phyloP scores from a whole-genome alignment of 2,329 filamentous ascomycete species.

The Septoria petroselini region DNA sequence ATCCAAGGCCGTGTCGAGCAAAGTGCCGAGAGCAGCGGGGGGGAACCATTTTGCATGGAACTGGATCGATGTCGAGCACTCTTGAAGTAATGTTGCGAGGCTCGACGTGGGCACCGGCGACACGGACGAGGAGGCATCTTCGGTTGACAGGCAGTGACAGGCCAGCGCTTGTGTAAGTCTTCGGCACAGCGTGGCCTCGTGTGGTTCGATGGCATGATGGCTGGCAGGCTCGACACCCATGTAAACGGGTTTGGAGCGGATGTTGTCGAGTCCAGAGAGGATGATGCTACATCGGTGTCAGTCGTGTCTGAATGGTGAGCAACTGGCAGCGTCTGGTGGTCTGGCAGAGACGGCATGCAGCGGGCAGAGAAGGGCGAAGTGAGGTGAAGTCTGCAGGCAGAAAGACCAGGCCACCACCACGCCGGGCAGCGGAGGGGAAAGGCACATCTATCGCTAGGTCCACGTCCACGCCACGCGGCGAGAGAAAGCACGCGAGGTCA shows the following conservation, averaged over 20 bases:
- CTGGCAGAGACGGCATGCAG: no score
- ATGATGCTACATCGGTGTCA: conserved; percentile 17
- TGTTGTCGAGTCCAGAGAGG: conserved; percentile 11
- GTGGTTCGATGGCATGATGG: conserved; percentile 28
- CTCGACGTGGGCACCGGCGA: conserved; percentile 4
- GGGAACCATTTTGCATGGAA: conserved; percentile 38
- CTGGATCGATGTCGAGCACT: conserved; percentile 28
- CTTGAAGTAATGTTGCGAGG: conserved; percentile 26
- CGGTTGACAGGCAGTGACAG: conserved; percentile 4
- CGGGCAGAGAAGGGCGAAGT: no score
- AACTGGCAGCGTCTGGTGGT: no score
- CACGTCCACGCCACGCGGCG: no score
- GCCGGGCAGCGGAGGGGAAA: no score
- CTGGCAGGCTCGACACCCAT: conserved; percentile 11
- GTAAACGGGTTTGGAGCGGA: conserved; percentile 12
- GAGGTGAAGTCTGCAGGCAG: no score
- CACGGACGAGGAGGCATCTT: conserved; percentile 5
- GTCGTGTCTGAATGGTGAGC: not conserved
- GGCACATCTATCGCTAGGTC: no score
- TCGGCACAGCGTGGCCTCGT: conserved; percentile 31
- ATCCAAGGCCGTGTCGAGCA: conserved; percentile 30
- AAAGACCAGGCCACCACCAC: no score
- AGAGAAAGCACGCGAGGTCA: no score
- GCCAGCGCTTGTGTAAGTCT: conserved; percentile 25
- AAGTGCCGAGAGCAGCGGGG: conserved; percentile 23